These are phyloP conservation scores for Diaporthe sp. DNA, from an alignment of 2,329 filamentous ascomycete genomes.

Conservation along the genomic window DNA sequence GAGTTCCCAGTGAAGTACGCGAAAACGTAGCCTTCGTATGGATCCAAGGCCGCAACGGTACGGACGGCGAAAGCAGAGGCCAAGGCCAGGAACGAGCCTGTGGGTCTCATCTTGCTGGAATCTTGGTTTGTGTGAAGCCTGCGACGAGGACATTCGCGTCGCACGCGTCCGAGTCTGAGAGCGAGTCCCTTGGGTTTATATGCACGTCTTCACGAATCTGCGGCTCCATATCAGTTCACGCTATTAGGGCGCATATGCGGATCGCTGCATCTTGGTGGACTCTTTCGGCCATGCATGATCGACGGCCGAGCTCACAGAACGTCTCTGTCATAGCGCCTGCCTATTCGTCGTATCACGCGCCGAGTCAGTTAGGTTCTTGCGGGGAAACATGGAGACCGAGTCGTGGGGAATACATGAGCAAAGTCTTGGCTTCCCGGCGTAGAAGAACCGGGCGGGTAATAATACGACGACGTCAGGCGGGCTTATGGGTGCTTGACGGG, in stretches of 20 bases:
- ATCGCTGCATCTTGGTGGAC: conserved; percentile 5
- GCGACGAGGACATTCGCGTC: neutral
- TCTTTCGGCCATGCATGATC: conserved; percentile 14
- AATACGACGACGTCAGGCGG: neutral
- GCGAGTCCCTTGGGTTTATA: neutral
- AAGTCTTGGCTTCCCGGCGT: conserved; percentile 6
- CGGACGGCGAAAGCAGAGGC: conserved; percentile 6
- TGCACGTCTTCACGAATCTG: neutral
- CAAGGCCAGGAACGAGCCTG: conserved; percentile 10
- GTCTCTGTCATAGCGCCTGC: neutral
- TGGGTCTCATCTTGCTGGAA: neutral
- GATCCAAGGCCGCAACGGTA: neutral
- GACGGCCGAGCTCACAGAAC: neutral
- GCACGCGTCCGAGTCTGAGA: neutral
- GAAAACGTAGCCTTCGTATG: conserved; percentile 23
- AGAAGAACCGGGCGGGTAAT: neutral
- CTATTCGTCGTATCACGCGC: conserved; percentile 14
- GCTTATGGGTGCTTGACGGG: neutral
- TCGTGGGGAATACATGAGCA: conserved; percentile 13
- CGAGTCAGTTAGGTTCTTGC: conserved; percentile 1
- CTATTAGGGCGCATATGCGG: conserved; percentile 22
- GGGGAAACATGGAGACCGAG: conserved; percentile 10
- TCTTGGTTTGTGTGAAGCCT: neutral
- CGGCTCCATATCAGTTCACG: conserved; percentile 1
- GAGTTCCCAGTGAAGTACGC: conserved; percentile 27